Base-by-base conservation (phyloP, 805 yeast species). In the Zygosaccharomyces lentus region DNA sequence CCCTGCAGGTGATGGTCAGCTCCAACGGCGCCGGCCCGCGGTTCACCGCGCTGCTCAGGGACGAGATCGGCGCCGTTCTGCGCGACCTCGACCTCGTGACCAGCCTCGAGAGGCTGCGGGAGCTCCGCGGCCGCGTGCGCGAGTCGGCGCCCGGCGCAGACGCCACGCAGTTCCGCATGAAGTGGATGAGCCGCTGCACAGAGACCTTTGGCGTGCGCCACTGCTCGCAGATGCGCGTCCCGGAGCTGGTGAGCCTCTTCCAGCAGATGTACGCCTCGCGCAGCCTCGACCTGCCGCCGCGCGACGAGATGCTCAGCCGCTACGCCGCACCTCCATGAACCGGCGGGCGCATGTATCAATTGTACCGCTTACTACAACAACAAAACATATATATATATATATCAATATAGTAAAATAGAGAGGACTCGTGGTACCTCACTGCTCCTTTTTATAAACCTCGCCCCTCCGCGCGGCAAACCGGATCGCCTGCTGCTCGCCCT, bases 401-500 rank as follows among this genome's bases (percentile, higher is more conserved):
- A 46, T 21, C 16, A 23, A 32, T 13, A 37, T 35, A 32, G 19
- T 23, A 19, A 45, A 26, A 36, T 31, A n/a, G n/a, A n/a, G n/a
- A n/a, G n/a, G n/a, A n/a, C n/a, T n/a, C n/a, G n/a, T 21, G 25
- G 31, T 37, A 25, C 9, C 10, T 8, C 26, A 25, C 40, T 42
- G 27, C 17, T 12, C 39, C 43, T 46, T 40, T 37, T 56, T 58
- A 36, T 55, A 52, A 26, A 49, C 50, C 52, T 65, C 68, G 50
- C 69, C 69, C 54, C 68, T 64, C 55, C 61, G 62, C 19, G 62
- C 58, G 16, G 67, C 69, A 45, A 66, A 64, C 37, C 53, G 80
- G 55, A 80, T 71, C 41, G 72, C 72, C 41, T 72, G 70, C 35
- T 81, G 86, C 54, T 77, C 78, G 41, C 81, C 73, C 52, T 82